phyloP scores from a whole-genome alignment of 352 stramenopile genomes.

The Phytopythium kandeliae region DNA sequence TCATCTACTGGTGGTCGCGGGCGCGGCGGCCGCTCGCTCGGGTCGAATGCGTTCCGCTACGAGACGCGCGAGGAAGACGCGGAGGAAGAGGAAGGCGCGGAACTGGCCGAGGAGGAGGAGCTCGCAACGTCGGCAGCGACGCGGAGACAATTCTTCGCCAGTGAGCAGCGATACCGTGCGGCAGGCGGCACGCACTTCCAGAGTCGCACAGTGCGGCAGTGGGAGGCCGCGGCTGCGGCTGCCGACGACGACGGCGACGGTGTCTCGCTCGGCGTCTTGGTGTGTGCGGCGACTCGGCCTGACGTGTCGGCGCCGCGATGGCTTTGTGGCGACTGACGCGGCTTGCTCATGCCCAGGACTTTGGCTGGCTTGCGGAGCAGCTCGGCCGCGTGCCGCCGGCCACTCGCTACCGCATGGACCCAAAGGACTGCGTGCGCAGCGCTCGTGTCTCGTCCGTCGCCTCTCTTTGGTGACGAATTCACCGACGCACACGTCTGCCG shows the following conservation, averaged over 20 bases:
- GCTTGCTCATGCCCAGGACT: constrained; percentile 32
- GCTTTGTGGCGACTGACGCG: neutral
- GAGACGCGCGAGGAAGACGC: constrained; percentile 25
- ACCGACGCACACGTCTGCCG: no score
- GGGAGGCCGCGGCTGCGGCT: no score
- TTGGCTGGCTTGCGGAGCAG: constrained; percentile 60
- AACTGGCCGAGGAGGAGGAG: constrained; percentile 1
- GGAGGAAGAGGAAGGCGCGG: constrained; percentile 1
- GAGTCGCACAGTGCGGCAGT: constrained; percentile 56
- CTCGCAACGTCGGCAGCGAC: constrained; percentile 4
- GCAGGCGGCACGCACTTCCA: constrained; percentile 46
- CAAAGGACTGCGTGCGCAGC: constrained; percentile 68
- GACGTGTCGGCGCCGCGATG: constrained; percentile 6
- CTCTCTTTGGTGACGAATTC: no score
- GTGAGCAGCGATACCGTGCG: constrained; percentile 49
- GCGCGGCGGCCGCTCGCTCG: constrained; percentile 27
- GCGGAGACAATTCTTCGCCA: constrained; percentile 56
- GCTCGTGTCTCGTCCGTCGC: no score
- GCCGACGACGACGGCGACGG: constrained; percentile 25
- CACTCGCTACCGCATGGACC: constrained; percentile 61
- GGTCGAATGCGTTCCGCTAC: constrained; percentile 73
- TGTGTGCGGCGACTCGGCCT: constrained; percentile 11
- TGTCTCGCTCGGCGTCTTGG: constrained; percentile 28
- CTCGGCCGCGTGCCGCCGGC: constrained; percentile 35
- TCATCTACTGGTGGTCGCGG: no score